These are phyloP conservation scores for Hypoxylon crocopeplum DNA, from an alignment of 495 filamentous ascomycete genomes.

Conservation along the genomic window DNA sequence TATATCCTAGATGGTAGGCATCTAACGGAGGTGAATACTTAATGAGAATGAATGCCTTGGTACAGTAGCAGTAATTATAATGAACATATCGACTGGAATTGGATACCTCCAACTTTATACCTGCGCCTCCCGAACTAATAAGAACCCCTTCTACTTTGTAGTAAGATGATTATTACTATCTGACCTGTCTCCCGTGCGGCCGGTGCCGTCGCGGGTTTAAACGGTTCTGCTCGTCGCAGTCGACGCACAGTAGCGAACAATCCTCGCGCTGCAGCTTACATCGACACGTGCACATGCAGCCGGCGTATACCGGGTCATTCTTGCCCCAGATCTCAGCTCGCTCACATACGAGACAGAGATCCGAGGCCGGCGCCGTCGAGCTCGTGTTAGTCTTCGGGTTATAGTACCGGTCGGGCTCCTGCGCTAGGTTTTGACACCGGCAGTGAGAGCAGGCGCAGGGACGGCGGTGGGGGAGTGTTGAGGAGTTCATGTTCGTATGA, in stretches of 20 bases:
- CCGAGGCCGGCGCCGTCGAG: background rate
- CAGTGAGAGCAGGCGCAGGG: conserved; percentile 19
- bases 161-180: no score
- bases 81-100: no score
- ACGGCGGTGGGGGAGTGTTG: background rate
- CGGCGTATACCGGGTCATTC: conserved; percentile 4
- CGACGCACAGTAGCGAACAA: conserved; percentile 1
- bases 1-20: no score
- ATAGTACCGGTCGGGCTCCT: conserved; percentile 7
- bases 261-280: conserved; percentile 16
- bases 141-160: no score
- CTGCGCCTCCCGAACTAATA: no score
- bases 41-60: no score
- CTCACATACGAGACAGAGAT: conserved; percentile 22
- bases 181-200: conserved; percentile 1
- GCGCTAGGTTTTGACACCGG: conserved; percentile 13
- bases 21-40: no score
- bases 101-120: no score
- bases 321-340: conserved; percentile 18
- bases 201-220: conserved; percentile 14
- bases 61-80: no score
- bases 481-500: background rate
- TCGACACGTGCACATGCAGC: conserved; percentile 20
- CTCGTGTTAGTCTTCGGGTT: background rate
- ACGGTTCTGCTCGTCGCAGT: conserved; percentile 13